These are phyloP conservation scores for Penicillium sclerotigenum DNA, from an alignment of 2,329 filamentous ascomycete genomes.

Conservation along the genomic window DNA sequence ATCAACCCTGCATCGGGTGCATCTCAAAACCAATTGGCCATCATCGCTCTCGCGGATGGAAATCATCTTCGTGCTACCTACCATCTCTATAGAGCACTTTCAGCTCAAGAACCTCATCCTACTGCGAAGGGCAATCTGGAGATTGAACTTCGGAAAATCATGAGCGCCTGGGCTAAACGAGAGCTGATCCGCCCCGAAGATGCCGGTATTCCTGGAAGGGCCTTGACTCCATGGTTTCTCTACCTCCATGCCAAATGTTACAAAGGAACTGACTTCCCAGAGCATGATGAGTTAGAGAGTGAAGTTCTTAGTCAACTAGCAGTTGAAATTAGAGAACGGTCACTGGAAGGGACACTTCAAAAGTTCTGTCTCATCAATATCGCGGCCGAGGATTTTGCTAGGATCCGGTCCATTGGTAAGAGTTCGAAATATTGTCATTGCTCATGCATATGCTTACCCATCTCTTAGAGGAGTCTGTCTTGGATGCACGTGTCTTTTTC, in stretches of 20 bases:
- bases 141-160: slow-evolving; percentile 69
- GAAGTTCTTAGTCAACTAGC: slow-evolving; percentile 78
- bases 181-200: slow-evolving; percentile 51
- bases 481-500: slow-evolving; percentile 54
- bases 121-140: slow-evolving; percentile 73
- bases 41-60: slow-evolving; percentile 72
- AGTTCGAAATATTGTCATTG: slow-evolving; percentile 9
- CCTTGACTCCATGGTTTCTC: slow-evolving; percentile 76
- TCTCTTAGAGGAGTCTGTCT: slow-evolving; percentile 49
- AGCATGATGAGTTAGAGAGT: slow-evolving; percentile 76
- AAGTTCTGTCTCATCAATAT: slow-evolving; percentile 86
- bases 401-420: slow-evolving; percentile 58
- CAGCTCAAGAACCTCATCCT: slow-evolving; percentile 70
- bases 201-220: slow-evolving; percentile 50
- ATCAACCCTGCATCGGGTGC: slow-evolving; percentile 75
- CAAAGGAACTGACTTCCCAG: slow-evolving; percentile 69
- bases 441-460: slow-evolving; percentile 15
- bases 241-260: slow-evolving; percentile 82
- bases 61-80: slow-evolving; percentile 85
- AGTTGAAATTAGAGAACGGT: slow-evolving; percentile 67
- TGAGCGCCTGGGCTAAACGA: slow-evolving; percentile 55
- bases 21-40: slow-evolving; percentile 85
- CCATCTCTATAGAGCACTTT: slow-evolving; percentile 80
- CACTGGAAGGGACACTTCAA: slow-evolving; percentile 63
- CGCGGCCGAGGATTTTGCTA: slow-evolving; percentile 72